phyloP scores from a whole-genome alignment of 768 basidiomycete genomes.

The Russula earlei region DNA sequence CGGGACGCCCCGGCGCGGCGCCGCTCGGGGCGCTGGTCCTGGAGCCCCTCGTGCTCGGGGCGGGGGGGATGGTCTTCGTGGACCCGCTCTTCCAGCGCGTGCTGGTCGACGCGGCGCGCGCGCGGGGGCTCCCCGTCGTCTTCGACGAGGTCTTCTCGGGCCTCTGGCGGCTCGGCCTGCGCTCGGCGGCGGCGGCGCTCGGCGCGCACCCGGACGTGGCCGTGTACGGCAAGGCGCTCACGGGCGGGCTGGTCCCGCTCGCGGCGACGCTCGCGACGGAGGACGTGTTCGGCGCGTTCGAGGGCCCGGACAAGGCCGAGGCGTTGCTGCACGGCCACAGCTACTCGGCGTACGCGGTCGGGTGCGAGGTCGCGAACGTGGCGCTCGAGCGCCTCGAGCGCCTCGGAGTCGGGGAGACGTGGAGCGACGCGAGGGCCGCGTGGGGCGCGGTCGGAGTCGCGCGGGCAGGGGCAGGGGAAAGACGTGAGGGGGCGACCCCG shows the following conservation, averaged over 20 bases:
- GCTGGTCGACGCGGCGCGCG: slow-evolving; percentile 72
- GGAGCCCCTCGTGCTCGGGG: slow-evolving; percentile 90
- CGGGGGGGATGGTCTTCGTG: slow-evolving; percentile 95
- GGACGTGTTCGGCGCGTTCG: slow-evolving; percentile 72
- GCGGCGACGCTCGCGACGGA: slow-evolving; percentile 77
- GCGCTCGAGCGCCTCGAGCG: slow-evolving; percentile 60
- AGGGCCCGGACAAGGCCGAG: slow-evolving; percentile 63
- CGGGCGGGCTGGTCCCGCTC: slow-evolving; percentile 85
- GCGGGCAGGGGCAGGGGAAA: too few species aligned
- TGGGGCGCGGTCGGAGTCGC: slow-evolving; percentile 37
- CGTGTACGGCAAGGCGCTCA: slow-evolving; percentile 88
- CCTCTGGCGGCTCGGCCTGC: slow-evolving; percentile 75
- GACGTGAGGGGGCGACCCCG: slow-evolving; percentile 4
- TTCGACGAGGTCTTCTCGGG: slow-evolving; percentile 97
- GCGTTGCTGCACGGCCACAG: slow-evolving; percentile 92
- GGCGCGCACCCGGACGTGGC: slow-evolving; percentile 78
- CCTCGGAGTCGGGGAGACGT: slow-evolving; percentile 38
- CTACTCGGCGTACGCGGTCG: slow-evolving; percentile 90
- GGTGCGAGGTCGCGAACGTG: slow-evolving; percentile 84
- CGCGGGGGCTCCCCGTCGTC: slow-evolving; percentile 76
- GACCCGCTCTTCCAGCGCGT: slow-evolving; percentile 93
- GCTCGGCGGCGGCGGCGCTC: slow-evolving; percentile 54
- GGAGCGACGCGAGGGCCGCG: slow-evolving; percentile 45
- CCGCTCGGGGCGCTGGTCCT: slow-evolving; percentile 70
- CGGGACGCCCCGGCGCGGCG: slow-evolving; percentile 28